Base-by-base conservation (phyloP, 2,329 filamentous ascomycete genomes). In the Coleophoma cylindrospora region DNA sequence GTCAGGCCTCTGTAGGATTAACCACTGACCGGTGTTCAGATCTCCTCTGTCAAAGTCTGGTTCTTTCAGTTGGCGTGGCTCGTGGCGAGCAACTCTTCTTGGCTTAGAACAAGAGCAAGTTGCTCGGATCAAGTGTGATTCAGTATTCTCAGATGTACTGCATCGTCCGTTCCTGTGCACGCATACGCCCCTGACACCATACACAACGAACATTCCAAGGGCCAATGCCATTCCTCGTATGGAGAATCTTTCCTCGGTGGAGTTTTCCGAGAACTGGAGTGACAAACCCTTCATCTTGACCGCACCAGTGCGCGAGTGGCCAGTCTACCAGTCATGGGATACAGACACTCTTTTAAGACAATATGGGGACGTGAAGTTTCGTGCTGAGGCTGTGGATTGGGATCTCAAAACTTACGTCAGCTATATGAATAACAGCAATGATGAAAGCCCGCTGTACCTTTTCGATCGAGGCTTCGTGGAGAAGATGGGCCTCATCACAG, bases 301-400 rank as follows among this genome's bases (percentile, higher is more conserved):
- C 7, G 73, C 82, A 12, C 89, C 87, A 14, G 87, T 96, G 52
- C 87, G 84, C 61, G 66, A 80, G 54, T 97, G 94, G 92, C 88
- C 89, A 1, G 83, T 86, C 1, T 91, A 80, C 67, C 74, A 76
- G 36, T 72, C 79, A 27, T 97, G 92, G 92, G 84, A 80, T 3
- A 77, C 87, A 11, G 76, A 86, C n/a, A 70, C 70, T 10, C 75
- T 97, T 1, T 71, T 86, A 1, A 61, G 73, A n/a, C 72, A 75
- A 53, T 90, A 91, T 64, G 73, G 76, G 1, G 69, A 84, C 45
- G 77, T 86, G 3, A 76, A 80, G 46, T 96, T 97, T 68, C 83
- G 90, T 38, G 92, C 92, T 10, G 94, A 97, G 74, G 87, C 91
- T 0, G 91, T 97, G 5, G 90, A 96, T 69, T 97, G 92, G 92